Evolutionary conservation across 139 green algal genomes (phyloP).

Genomic region (Chlorella sp.): DNA sequence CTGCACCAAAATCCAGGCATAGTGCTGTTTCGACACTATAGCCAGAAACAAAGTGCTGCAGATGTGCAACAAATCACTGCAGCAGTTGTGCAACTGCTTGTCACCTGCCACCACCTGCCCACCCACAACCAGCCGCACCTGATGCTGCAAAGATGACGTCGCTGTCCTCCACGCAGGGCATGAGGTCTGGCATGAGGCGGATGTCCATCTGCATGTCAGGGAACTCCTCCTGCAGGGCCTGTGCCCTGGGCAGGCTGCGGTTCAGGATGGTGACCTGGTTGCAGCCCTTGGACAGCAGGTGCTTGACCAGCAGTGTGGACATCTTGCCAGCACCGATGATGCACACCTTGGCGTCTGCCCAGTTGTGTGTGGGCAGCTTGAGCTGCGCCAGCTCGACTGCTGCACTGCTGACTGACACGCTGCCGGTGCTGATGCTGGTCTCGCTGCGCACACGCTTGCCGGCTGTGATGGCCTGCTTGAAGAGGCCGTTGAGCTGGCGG

Average conservation of each 20-base stretch:
- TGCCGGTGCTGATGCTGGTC: constrained; percentile 88
- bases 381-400: constrained; percentile 95
- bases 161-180: constrained; percentile 63
- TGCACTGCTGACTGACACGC: constrained; percentile 90
- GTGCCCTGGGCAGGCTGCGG: constrained; percentile 74
- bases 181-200: constrained; percentile 88
- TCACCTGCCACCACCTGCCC: too few relatives aligned
- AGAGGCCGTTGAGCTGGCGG: constrained; percentile 94
- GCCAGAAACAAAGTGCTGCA: too few relatives aligned
- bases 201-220: constrained; percentile 92
- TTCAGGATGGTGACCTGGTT: constrained; percentile 88
- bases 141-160: constrained; percentile 94
- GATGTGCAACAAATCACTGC: too few relatives aligned
- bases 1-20: too few relatives aligned
- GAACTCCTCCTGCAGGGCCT: constrained; percentile 91
- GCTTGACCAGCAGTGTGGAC: constrained; percentile 96
- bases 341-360: constrained; percentile 71
- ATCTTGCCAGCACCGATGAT: constrained; percentile 98
- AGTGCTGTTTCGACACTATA: too few relatives aligned
- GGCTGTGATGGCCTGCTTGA: constrained; percentile 97
- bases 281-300: constrained; percentile 94
- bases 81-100: too few relatives aligned
- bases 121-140: too few relatives aligned
- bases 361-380: constrained; percentile 89
- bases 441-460: constrained; percentile 96